Base-by-base conservation (phyloP, 148 eudicot species). In the Chenopodium quinoa region DNA sequence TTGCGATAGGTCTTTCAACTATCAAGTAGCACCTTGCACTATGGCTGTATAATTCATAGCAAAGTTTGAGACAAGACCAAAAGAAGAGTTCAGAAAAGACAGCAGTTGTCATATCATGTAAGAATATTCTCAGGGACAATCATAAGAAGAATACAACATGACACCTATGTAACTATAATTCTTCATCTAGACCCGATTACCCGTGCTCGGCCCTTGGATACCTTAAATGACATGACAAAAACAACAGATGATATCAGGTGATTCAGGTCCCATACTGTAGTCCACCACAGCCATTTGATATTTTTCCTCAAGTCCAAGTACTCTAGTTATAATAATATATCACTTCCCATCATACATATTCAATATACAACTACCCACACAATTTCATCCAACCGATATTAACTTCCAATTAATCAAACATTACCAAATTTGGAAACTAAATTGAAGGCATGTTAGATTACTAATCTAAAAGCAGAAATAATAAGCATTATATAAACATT, bases 11-110 rank as follows among this genome's bases (percentile, higher is more conserved):
- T 65, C 62, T 65, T 65, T 47, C 16, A 66, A 4, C 1, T 8
- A 47, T 27, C 25, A 56, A 14, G 62, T 17, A 56, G 17, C 62
- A 65, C 48, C 23, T 40, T 23, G 19, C 19, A n/a, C 2, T 13
- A 16, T 25, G 20, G 22, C 16, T 63, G 37, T 25, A 40, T 77
- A 40, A 65, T 64, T 64, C 62, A 56, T 56, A 56, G 1, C 62
- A 56, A 56, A 46, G 6, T 12, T 22, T 40, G 19, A 22, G 12
- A 73, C 31, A 46, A 73, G 37, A 73, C 76, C 52, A 9, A 54
- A 8, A 72, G 13, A 78, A 17, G 58, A 79, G 19, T 50, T 69
- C 16, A 22, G 32, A 62, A 80, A 25, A 63, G 73, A 29, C 83
- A 77, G 12, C 69, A 22, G 9, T 37, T 32, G 71, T n/a, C 71